A percentile compares a stretch with the other conserved stretches of the same genome.
phyloP scores from a whole-genome alignment of 805 yeast genomes.

The Torulaspora microellipsoides region DNA sequence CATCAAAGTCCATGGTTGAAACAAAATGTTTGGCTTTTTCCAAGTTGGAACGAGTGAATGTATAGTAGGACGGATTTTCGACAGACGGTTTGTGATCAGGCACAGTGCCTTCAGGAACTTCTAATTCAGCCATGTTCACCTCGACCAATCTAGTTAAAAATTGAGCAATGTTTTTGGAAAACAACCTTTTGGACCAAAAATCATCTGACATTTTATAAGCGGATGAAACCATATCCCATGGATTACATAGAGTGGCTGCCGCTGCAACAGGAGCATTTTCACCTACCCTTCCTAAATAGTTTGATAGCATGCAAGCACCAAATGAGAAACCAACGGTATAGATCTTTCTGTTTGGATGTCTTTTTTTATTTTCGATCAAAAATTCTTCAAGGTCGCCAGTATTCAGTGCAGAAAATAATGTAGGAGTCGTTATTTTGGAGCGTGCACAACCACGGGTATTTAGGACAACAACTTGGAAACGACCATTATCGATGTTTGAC shows the following conservation, averaged over 20 bases:
- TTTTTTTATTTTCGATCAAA: constrained; percentile 44
- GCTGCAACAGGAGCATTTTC: constrained; percentile 50
- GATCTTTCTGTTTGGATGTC: constrained; percentile 60
- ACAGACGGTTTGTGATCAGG: constrained; percentile 20
- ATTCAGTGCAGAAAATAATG: constrained; percentile 60
- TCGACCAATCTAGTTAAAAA: constrained; percentile 42
- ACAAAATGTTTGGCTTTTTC: constrained; percentile 37
- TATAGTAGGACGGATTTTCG: constrained; percentile 21
- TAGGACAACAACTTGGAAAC: constrained; percentile 57
- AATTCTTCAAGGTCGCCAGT: constrained; percentile 65
- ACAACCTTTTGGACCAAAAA: constrained; percentile 39
- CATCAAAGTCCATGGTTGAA: constrained; percentile 55
- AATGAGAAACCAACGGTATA: constrained; percentile 66
- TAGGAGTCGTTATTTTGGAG: constrained; percentile 65
- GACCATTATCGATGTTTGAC: constrained; percentile 35
- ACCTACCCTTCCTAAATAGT: constrained; percentile 66
- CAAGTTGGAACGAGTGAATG: constrained; percentile 34
- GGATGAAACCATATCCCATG: constrained; percentile 67
- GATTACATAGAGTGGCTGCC: constrained; percentile 58
- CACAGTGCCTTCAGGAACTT: constrained; percentile 25
- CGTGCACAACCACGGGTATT: constrained; percentile 77
- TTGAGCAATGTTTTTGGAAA: constrained; percentile 41
- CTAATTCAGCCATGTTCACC: constrained; percentile 39
- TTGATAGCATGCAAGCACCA: constrained; percentile 63
- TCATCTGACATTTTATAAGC: constrained; percentile 40